Evolutionary conservation across 2,329 filamentous ascomycete genomes (phyloP).

Genomic region (Clarireedia homoeocarpa): DNA sequence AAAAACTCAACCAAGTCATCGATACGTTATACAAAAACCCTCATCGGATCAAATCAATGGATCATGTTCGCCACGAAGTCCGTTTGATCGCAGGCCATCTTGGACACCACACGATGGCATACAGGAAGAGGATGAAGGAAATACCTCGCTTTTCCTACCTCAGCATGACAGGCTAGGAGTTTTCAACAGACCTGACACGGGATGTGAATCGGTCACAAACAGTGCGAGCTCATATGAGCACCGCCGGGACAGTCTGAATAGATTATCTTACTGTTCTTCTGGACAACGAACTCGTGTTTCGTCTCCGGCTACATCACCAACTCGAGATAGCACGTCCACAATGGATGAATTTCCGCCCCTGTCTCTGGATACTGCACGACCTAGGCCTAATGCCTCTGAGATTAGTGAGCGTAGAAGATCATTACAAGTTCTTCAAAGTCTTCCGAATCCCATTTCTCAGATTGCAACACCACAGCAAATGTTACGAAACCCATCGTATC

Average conservation of each 20-base stretch:
- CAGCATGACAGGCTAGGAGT: too few relatives aligned
- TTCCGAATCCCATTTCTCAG: constrained; percentile 17
- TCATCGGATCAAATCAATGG: constrained; percentile 16
- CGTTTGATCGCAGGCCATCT: constrained; percentile 11
- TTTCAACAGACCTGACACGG: constrained; percentile 24
- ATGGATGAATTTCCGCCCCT: constrained; percentile 20
- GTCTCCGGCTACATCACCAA: constrained; percentile 49
- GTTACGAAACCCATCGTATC: constrained; percentile 19
- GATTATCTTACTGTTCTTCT: constrained; percentile 53
- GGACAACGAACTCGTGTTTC: constrained; percentile 53
- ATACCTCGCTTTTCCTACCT: constrained; percentile 6
- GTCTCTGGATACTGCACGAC: constrained; percentile 15
- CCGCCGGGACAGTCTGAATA: constrained; percentile 47
- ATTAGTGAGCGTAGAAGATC: constrained; percentile 27
- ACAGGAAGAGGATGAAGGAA: background rate
- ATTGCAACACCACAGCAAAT: constrained; percentile 10
- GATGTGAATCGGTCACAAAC: constrained; percentile 49
- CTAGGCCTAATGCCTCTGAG: constrained; percentile 22
- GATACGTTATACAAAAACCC: constrained; percentile 20
- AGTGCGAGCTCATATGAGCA: constrained; percentile 50
- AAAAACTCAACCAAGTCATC: constrained; percentile 22
- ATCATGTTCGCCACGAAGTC: constrained; percentile 16
- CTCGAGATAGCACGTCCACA: constrained; percentile 44
- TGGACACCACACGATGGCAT: background rate
- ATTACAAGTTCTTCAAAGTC: constrained; percentile 22